Base-by-base conservation (phyloP, 805 yeast species). In the Starmerella roubikii region DNA sequence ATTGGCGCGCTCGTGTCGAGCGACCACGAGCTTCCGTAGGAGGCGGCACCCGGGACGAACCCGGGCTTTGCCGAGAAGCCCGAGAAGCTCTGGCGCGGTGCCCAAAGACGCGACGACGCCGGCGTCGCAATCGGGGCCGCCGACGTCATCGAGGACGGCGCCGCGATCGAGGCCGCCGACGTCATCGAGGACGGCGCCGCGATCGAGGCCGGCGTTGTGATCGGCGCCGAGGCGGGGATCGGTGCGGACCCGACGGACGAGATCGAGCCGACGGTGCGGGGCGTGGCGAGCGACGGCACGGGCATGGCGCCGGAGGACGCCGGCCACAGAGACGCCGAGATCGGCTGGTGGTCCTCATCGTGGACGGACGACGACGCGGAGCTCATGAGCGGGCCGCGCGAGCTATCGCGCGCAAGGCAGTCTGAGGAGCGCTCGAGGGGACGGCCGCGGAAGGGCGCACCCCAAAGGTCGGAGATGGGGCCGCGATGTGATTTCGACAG, bases 391-490 rank as follows among this genome's bases (percentile, higher is more conserved):
- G 49, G 49, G 13, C 49, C 49, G 16, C 49, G 47, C 23, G 45
- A 45, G 20, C 35, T 35, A 31, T 45, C 46, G 13, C 41, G 37
- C 6, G 46, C 44, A 22, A 45, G 31, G 35, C 30, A 39, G 36
- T 45, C 48, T 20, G 42, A 27, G 28, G 39, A 22, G n/a, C 28
- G 34, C 27, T 33, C 47, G n/a, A 29, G 5, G 17, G 32, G 13
- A 11, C 41, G 32, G 15, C 34, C 4, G 30, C 33, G 27, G 11
- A 38, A 36, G 32, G 54, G 48, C 25, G 50, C 44, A 25, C 50
- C 51, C 54, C 54, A 51, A n/a, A 51, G 41, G 31, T 51, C 54
- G 15, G 49, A 41, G 25, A 51, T 45, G 20, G 54, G 54, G 3
- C 49, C 52, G 29, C 48, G 46, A 34, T 39, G 50, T 19, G 47